These are phyloP conservation scores for Hydnum rufescens DNA, from an alignment of 768 basidiomycete species.

Conservation along the genomic window DNA sequence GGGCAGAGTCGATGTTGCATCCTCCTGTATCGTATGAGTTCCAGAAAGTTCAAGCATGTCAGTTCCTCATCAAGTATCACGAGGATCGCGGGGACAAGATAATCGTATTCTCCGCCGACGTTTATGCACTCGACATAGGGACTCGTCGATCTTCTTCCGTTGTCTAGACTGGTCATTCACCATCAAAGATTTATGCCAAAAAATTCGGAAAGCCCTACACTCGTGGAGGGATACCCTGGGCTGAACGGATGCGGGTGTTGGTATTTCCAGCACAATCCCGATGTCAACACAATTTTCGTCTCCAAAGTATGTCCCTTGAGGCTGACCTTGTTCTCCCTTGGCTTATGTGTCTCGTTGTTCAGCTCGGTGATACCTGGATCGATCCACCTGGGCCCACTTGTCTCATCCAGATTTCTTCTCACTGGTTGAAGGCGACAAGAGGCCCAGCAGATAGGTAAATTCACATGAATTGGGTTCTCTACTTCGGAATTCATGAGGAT, in stretches of 20 bases:
- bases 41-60: conserved; percentile 97
- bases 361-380: conserved; percentile 98
- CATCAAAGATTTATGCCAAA: conserved; percentile 65
- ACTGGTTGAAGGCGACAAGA: conserved; percentile 94
- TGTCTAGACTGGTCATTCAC: neutral
- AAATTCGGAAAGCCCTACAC: conserved; percentile 88
- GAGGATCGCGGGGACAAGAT: conserved; percentile 97
- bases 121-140: conserved; percentile 80
- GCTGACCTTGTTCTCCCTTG: neutral
- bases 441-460: conserved; percentile 75
- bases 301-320: conserved; percentile 47
- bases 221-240: conserved; percentile 86
- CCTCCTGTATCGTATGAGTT: conserved; percentile 98
- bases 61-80: conserved; percentile 96
- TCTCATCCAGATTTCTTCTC: conserved; percentile 96
- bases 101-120: conserved; percentile 98
- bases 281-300: conserved; percentile 94
- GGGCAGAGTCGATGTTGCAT: conserved; percentile 87
- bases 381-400: conserved; percentile 98
- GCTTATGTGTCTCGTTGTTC: conserved; percentile 10
- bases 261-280: conserved; percentile 86
- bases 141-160: neutral
- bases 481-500: neutral
- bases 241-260: conserved; percentile 91
- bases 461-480: neutral